Base-by-base conservation (phyloP, 495 filamentous ascomycete species). In the Letharia columbiana region DNA sequence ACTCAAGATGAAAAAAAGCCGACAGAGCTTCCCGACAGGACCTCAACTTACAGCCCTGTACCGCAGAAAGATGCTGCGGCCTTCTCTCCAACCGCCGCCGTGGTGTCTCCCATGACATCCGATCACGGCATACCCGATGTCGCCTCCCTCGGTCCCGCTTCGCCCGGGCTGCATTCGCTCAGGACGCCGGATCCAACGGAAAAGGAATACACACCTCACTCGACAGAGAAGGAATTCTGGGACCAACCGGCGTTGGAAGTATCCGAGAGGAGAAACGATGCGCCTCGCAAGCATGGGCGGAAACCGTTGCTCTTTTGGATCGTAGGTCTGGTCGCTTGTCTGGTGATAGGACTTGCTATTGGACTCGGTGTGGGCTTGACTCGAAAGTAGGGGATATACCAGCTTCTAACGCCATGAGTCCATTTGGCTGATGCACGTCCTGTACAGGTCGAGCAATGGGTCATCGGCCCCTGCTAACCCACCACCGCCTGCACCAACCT, bases 361-460 rank as follows among this genome's bases (percentile, higher is more conserved):
- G 69, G 69, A 45, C 63, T 70, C 6, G 69, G 69, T n/a, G 69
- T 70, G 12, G 69, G 69, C n/a, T 63, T 70, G 66, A 68, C 59
- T 60, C 60, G 59, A 63, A 65, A 70, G 23, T 68, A 61, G 41
- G 63, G 20, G 13, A 58, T 35, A 39, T 50, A 13, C n/a, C 41
- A 52, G 23, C 37, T 33, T 28, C 18, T 7, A 17, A 61, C 5
- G 35, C n/a, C 18, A 44, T 65, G 45, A 57, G 23, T 50, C 3
- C 28, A 2, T 13, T 4, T 33, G 35, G 45, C 60, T 62, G 54
- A 65, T 50, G 49, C 52, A 60, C 57, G 23, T 50, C 12, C 42
- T 35, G 15, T 61, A 13, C 18, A 67, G 64, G 15, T 67, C 64
- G 5, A 52, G 56, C 31, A 63, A 42, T 23, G 49, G 23, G 15